Percentiles rank a stretch among this genome's conserved stretches.
These are phyloP conservation scores for Paratinospora sagittata DNA, from an alignment of 164 flowering plant genomes.

Conservation along the genomic window DNA sequence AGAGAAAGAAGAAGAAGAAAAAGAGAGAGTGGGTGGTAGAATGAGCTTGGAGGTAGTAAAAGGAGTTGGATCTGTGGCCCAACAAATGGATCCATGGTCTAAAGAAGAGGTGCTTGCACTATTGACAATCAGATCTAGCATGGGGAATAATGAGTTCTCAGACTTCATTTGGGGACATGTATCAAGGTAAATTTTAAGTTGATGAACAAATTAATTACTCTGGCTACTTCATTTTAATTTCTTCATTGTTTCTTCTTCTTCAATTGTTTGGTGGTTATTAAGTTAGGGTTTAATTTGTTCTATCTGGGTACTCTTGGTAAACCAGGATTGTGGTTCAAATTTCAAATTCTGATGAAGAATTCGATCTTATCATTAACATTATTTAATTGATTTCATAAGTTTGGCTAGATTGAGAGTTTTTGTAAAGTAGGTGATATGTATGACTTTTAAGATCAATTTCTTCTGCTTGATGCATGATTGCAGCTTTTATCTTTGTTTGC, in stretches of 20 bases:
- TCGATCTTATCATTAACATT: not conserved
- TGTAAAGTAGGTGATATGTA: not conserved
- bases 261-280: not conserved
- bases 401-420: not conserved
- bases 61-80: conserved; percentile 22
- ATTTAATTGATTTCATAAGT: not conserved
- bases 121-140: conserved; percentile 57
- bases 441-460: not conserved
- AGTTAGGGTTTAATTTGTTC: conserved; percentile 1
- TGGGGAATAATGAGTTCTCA: conserved; percentile 49
- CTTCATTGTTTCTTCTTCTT: not conserved
- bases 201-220: not conserved
- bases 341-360: not conserved
- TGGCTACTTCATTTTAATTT: not conserved
- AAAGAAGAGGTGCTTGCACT: conserved; percentile 60
- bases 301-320: not conserved
- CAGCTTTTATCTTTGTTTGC: not conserved
- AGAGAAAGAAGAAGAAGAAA: conserved; percentile 16
- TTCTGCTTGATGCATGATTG: conserved; percentile 4
- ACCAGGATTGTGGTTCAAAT: not conserved
- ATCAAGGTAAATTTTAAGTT: conserved; percentile 47
- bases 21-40: conserved; percentile 10
- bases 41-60: conserved; percentile 12
- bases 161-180: conserved; percentile 76
- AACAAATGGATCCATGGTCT: conserved; percentile 38